Conservation (phyloP, 345 rosid species). For the Salix suchowensis region DNA sequence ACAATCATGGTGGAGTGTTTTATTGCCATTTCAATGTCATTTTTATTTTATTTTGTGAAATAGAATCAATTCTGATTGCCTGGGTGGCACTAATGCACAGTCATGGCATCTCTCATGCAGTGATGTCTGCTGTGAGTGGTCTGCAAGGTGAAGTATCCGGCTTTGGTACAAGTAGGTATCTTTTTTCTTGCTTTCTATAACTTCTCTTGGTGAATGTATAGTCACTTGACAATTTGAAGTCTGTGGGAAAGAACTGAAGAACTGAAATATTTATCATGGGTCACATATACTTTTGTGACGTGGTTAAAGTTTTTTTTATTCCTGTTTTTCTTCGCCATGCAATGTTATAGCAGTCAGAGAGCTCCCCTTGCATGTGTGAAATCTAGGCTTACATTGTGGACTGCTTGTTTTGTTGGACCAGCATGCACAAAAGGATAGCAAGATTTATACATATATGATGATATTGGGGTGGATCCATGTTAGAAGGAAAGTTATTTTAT, state of each 20-base stretch:
- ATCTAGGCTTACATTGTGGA: background rate
- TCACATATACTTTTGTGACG: background rate
- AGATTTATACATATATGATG: background rate
- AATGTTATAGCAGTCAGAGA: background rate
- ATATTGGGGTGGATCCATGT: background rate
- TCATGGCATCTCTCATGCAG: constrained; percentile 39
- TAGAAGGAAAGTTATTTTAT: background rate
- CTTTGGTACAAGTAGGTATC: constrained; percentile 68
- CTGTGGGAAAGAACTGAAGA: constrained; percentile 4
- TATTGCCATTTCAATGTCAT: background rate
- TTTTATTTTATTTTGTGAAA: background rate
- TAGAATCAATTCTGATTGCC: background rate
- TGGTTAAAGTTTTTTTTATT: background rate
- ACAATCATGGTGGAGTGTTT: background rate
- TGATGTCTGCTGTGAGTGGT: constrained; percentile 98
- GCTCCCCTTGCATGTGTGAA: background rate
- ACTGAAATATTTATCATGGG: background rate
- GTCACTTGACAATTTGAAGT: background rate
- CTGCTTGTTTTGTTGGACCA: background rate
- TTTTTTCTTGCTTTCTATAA: constrained; percentile 4
- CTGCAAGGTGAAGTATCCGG: constrained; percentile 68
- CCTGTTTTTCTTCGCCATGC: constrained; percentile 2
- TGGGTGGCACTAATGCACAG: background rate
- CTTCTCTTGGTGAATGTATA: constrained; percentile 3
- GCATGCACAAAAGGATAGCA: background rate